Evolutionary conservation across 108 stramenopile species (phyloP).

Genomic region (Nitzschia sp.): DNA sequence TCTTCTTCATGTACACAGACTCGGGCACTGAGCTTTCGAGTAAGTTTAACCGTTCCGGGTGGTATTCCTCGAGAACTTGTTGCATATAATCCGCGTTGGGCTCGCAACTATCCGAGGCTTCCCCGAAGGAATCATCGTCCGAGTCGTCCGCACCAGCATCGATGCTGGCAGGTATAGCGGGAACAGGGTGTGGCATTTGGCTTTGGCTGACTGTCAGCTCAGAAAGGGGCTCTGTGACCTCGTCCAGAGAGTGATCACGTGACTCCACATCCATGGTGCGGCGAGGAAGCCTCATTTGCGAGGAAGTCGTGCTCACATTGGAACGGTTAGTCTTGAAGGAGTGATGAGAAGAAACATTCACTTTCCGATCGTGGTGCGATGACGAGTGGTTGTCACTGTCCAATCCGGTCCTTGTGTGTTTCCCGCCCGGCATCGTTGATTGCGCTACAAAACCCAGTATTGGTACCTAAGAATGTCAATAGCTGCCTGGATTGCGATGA

Average conservation of each 20-base stretch:
- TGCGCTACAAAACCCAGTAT: not conserved
- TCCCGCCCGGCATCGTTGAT: not conserved
- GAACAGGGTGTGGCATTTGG: constrained; percentile 1
- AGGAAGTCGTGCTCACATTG: too few relatives aligned
- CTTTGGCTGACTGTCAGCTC: not conserved
- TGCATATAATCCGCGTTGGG: constrained; percentile 21
- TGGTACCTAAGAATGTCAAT: not conserved
- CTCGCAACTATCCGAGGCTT: constrained; percentile 15
- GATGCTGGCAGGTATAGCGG: not conserved
- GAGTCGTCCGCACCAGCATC: not conserved
- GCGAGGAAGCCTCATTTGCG: not conserved
- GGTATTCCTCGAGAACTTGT: constrained; percentile 14
- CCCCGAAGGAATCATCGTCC: constrained; percentile 23
- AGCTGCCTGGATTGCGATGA: too few relatives aligned
- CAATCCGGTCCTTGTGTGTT: constrained; percentile 4
- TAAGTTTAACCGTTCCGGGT: constrained; percentile 23
- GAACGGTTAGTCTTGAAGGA: too few relatives aligned
- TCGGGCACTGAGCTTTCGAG: constrained; percentile 15
- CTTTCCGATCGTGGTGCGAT: not conserved
- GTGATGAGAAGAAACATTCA: not conserved
- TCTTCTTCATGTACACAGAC: constrained; percentile 3
- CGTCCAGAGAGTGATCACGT: constrained; percentile 12
- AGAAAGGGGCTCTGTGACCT: not conserved
- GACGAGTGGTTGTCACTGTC: constrained; percentile 12
- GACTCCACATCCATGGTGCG: constrained; percentile 15